Base-by-base conservation (phyloP, 2,329 filamentous ascomycete genomes). In the Cucurbitaria berberidis region DNA sequence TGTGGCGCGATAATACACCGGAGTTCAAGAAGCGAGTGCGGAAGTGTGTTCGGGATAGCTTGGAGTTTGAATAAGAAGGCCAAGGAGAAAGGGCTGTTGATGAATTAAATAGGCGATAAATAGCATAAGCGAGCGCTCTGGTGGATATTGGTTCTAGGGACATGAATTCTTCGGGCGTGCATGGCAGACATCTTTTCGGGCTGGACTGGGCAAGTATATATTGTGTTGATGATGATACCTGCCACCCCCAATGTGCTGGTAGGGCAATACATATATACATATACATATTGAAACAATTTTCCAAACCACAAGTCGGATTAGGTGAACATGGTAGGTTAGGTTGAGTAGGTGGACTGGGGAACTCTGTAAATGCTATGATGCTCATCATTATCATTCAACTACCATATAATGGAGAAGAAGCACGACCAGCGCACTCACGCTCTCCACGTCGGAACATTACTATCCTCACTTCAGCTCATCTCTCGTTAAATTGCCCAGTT, bases 1-100 rank as follows among this genome's bases (percentile, higher is more conserved):
- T 96, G 89, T 98, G 93, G 93, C 84, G 93, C 57, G 93, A 97
- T 68, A 82, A 88, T 57, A 84, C 92, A 61, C 71, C 79, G 18
- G 90, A 96, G 73, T 99, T 97, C 78, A 93, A 97, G 78, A 84
- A 85, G 72, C 88, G 87, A 76, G 95, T 99, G 32, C 84, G 89
- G 67, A 88, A 90, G 56, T 89, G 91, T 59, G 93, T 97, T 35
- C 83, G 89, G 70, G 78, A 81, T 47, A 74, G 69, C 45, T 48
- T 74, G 51, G 72, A 76, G 49, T 70, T 67, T 52, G 70, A 73
- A 47, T 74, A 61, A 60, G 24, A 5, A 3, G 6, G 32, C 2
- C 16, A 11, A 5, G 26, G 11, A 40, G n/a, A 22, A 43, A 3
- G 27, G 19, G 13, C 36, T 38, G 32, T 22, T 2, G 11, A 11